Base-by-base conservation (phyloP, 179 eudicot species). In the Beta corolliflora region DNA sequence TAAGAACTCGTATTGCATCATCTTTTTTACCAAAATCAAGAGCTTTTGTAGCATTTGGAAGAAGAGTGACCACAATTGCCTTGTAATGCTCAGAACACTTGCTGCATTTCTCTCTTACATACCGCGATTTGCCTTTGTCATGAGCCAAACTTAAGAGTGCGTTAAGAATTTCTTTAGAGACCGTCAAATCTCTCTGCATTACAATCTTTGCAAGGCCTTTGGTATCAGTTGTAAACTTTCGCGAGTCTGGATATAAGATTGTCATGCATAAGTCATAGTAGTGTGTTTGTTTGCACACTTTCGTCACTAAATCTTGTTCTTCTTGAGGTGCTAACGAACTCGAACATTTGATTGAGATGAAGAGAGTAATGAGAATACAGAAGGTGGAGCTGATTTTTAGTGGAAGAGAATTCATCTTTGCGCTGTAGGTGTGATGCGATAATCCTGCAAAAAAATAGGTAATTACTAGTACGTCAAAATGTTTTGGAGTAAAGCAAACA, bases 251-350 rank as follows among this genome's bases (percentile, higher is more conserved):
- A 25, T 31, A 71, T 41, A 82, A 58, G 68, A 81, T 52, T 56
- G 78, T 36, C 84, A 82, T 82, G 66, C 84, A 82, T 12, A 77
- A 21, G 63, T 71, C 78, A n/a, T 12, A 82, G 67, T 52, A 21
- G 4, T 46, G 2, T 19, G 81, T 82, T 72, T 71, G 61, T 50
- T 71, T 77, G 55, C 81, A 82, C 2, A 76, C 1, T 81, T 44
- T 13, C 4, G 21, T 59, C 36, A 72, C 66, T 10, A 11, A 9
- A 10, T 71, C 66, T 7, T 19, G 3, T 16, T 71, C 59, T 23
- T 21, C 65, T 13, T 5, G 15, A 12, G 55, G 11, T 3, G 70
- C 19, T 60, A 18, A 19, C 7, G 23, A 50, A 16, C 44, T 69
- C 15, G 77, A 81, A 53, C 60, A 46, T 59, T 70, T 64, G 16